Evolutionary conservation across 2,329 filamentous ascomycete species (phyloP).

Genomic region (Epichloe brachyelytri): DNA sequence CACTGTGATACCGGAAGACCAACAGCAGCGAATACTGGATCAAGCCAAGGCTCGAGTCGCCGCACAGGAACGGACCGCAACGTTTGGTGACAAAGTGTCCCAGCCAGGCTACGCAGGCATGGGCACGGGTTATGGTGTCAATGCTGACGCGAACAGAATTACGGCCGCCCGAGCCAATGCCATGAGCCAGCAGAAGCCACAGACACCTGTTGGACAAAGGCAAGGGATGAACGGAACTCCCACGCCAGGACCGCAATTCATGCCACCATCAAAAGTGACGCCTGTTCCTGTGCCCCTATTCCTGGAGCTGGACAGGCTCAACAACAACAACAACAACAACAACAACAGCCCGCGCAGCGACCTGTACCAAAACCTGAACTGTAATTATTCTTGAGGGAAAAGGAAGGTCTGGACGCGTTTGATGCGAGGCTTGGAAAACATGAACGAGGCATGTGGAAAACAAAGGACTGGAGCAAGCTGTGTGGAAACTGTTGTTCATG

Average conservation of each 20-base stretch:
- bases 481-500: neutral
- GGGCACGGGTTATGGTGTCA: constrained; percentile 22
- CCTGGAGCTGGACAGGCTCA: constrained; percentile 21
- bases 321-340: constrained; percentile 9
- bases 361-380: neutral
- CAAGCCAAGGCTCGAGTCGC: constrained; percentile 36
- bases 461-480: neutral
- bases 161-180: constrained; percentile 23
- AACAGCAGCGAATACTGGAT: constrained; percentile 37
- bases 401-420: neutral
- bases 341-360: constrained; percentile 12
- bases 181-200: constrained; percentile 23
- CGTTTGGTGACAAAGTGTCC: constrained; percentile 30
- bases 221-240: constrained; percentile 23
- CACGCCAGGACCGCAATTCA: constrained; percentile 18
- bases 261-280: constrained; percentile 29
- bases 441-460: neutral
- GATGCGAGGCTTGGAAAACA: neutral
- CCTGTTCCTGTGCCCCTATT: constrained; percentile 31
- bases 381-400: neutral
- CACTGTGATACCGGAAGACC: constrained; percentile 35
- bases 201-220: constrained; percentile 20
- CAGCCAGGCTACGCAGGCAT: constrained; percentile 31
- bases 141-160: constrained; percentile 18
- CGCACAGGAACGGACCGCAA: constrained; percentile 28